phyloP scores from a whole-genome alignment of 1,284 basidiomycete genomes.

The Filobasidium uniguttulatum region DNA sequence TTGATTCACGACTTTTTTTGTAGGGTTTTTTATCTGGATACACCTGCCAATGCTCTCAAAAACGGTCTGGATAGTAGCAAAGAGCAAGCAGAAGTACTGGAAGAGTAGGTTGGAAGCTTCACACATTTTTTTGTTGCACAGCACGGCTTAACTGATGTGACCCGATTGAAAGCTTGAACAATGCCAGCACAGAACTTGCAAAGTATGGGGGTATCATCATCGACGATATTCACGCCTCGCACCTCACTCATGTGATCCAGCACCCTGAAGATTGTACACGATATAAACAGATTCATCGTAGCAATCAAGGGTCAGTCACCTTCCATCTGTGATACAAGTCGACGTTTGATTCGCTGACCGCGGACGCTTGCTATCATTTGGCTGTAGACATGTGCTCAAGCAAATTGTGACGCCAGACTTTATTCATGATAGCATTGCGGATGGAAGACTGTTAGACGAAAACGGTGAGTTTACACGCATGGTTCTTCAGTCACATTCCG shows the following conservation, averaged over 20 bases:
- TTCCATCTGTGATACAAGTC: neutral
- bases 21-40: slow-evolving; percentile 77
- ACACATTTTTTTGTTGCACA: slow-evolving; percentile 2
- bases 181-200: neutral
- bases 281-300: slow-evolving; percentile 58
- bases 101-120: slow-evolving; percentile 39
- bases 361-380: too few relatives aligned
- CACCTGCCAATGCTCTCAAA: slow-evolving; percentile 52
- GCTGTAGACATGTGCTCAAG: slow-evolving; percentile 57
- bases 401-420: slow-evolving; percentile 63
- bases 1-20: too few relatives aligned
- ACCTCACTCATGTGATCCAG: slow-evolving; percentile 53
- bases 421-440: slow-evolving; percentile 60
- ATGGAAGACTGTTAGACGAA: slow-evolving; percentile 65
- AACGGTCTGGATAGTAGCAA: slow-evolving; percentile 46
- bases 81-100: slow-evolving; percentile 40
- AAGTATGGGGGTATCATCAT: slow-evolving; percentile 55
- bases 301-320: slow-evolving; percentile 14
- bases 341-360: neutral
- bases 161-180: too few relatives aligned
- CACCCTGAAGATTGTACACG: slow-evolving; percentile 49
- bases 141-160: too few relatives aligned
- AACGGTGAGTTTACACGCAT: slow-evolving; percentile 29
- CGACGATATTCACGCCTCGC: slow-evolving; percentile 51
- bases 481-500: neutral